Evolutionary conservation across 23 red algal species (phyloP).

Genomic region (Gracilariopsis chorda): DNA sequence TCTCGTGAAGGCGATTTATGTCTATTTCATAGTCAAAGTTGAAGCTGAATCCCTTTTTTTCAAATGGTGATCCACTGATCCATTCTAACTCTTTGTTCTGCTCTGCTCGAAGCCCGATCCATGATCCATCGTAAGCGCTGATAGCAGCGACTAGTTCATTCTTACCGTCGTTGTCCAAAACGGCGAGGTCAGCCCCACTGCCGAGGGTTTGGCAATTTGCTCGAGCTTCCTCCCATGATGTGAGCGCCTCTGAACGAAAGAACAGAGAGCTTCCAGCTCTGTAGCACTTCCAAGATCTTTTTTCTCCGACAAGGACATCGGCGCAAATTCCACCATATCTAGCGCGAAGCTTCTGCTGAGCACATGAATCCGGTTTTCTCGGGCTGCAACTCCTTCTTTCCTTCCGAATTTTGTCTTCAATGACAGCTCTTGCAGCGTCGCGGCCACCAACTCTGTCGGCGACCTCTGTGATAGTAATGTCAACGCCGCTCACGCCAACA

Average conservation of each 20-base stretch:
- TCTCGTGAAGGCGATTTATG: neutral
- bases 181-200: neutral
- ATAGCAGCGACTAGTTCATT: neutral
- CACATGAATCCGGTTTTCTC: neutral
- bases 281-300: neutral
- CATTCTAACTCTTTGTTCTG: neutral
- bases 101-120: neutral
- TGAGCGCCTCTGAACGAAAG: neutral
- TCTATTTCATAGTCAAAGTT: neutral
- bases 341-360: neutral
- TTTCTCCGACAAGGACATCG: neutral
- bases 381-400: neutral
- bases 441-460: neutral
- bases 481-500: conserved; percentile 8
- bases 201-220: neutral
- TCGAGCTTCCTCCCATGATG: neutral
- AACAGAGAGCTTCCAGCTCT: neutral
- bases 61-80: neutral
- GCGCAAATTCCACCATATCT: conserved; percentile 8
- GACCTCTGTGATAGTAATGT: conserved; percentile 1
- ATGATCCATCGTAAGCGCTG: conserved; percentile 2
- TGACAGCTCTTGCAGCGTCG: neutral
- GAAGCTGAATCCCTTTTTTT: neutral
- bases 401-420: neutral
- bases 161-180: neutral